Evolutionary conservation across 140 eudicot species (phyloP).

Genomic region (Cichorium intybus): DNA sequence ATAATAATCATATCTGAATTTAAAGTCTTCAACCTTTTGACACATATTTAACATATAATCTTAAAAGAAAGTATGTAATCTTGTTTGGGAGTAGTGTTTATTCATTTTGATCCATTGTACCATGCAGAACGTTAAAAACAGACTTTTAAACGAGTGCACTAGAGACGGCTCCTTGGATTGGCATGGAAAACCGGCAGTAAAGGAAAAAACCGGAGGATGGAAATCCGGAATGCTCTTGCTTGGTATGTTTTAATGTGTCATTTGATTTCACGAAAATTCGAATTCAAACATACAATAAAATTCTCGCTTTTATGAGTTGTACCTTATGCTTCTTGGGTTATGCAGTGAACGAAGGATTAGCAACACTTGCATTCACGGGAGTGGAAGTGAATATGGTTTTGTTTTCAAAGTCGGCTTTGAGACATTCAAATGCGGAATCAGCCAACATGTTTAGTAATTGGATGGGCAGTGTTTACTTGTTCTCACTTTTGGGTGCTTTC

Average conservation of each 20-base stretch:
- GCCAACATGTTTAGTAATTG: conserved; percentile 73
- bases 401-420: conserved; percentile 59
- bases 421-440: conserved; percentile 80
- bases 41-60: neutral
- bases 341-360: conserved; percentile 71
- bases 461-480: conserved; percentile 81
- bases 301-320: neutral
- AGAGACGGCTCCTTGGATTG: conserved; percentile 56
- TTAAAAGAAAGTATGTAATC: neutral
- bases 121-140: conserved; percentile 34
- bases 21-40: neutral
- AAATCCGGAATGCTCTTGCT: conserved; percentile 63
- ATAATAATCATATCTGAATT: neutral
- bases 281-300: neutral
- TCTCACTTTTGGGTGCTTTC: conserved; percentile 77
- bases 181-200: conserved; percentile 55
- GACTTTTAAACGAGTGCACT: conserved; percentile 39
- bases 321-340: neutral
- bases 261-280: too few relatives aligned
- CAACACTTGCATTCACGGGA: conserved; percentile 78
- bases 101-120: neutral
- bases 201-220: conserved; percentile 72
- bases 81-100: neutral
- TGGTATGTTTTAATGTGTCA: conserved; percentile 32
- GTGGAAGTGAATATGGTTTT: conserved; percentile 81